Evolutionary conservation across 108 stramenopile genomes (phyloP).

Genomic region (Nitzschia sp.): DNA sequence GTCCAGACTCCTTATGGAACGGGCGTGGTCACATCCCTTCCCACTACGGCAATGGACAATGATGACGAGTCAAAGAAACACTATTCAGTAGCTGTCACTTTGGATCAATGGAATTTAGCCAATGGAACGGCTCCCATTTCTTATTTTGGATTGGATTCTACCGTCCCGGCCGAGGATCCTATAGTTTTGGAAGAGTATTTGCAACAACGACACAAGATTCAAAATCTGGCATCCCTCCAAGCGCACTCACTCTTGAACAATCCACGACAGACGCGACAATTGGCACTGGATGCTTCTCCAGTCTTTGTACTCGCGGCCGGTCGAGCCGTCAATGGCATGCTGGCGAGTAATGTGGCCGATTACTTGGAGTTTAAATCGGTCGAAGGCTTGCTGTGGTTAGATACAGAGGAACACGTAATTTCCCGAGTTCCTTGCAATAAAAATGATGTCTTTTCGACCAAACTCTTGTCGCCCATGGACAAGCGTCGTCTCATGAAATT

Average conservation of each 20-base stretch:
- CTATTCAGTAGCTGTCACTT: conserved; percentile 5
- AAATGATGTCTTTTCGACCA: conserved; percentile 83
- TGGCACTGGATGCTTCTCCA: conserved; percentile 77
- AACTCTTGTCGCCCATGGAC: conserved; percentile 79
- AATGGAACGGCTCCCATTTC: conserved; percentile 29
- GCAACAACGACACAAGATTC: conserved; percentile 2
- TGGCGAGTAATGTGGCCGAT: conserved; percentile 81
- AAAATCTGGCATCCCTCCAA: conserved; percentile 1
- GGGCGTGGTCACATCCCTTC: conserved; percentile 27
- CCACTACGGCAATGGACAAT: conserved; percentile 1
- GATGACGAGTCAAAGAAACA: neutral
- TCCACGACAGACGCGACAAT: neutral
- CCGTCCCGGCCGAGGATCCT: neutral
- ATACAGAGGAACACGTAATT: conserved; percentile 15
- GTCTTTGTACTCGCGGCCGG: conserved; percentile 66
- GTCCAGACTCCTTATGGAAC: conserved; percentile 45
- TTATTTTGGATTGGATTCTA: conserved; percentile 28
- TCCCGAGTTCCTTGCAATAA: conserved; percentile 86
- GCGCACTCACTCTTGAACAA: neutral
- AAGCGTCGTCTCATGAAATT: conserved; percentile 94
- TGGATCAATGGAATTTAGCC: conserved; percentile 41
- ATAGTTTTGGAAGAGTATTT: conserved; percentile 26
- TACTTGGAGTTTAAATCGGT: conserved; percentile 89
- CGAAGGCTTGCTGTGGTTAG: conserved; percentile 62
- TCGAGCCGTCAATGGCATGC: conserved; percentile 72